A percentile compares a stretch with the other conserved stretches of the same genome.
These are phyloP conservation scores for Fusarium sacchari DNA, from an alignment of 2,329 filamentous ascomycete genomes.

Conservation along the genomic window DNA sequence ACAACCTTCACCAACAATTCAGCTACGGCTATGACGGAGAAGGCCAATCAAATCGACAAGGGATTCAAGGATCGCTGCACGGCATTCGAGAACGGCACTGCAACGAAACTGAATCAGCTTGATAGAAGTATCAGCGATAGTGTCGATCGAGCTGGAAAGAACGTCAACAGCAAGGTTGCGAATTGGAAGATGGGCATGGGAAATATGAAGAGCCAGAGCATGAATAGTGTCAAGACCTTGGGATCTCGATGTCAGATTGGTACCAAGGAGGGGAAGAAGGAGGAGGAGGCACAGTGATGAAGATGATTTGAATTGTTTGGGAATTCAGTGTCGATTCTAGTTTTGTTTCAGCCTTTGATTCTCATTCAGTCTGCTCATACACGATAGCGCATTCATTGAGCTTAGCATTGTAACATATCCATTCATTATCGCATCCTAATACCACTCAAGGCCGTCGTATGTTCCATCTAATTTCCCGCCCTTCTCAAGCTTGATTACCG, in stretches of 20 bases:
- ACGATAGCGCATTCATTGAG: background rate
- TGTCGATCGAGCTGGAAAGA: conserved; percentile 8
- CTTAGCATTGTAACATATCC: background rate
- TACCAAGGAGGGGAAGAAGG: background rate
- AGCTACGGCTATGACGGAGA: conserved; percentile 8
- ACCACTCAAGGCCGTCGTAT: conserved; percentile 21
- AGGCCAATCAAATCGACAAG: conserved; percentile 6
- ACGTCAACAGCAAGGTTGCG: background rate
- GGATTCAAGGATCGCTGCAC: conserved; percentile 1
- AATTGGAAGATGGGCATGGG: conserved; percentile 2
- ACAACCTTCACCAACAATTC: conserved; percentile 11
- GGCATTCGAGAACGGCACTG: conserved; percentile 12
- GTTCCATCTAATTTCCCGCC: conserved; percentile 11
- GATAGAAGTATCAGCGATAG: conserved; percentile 11
- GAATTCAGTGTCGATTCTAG: background rate
- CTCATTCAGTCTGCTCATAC: accelerated
- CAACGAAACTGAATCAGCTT: background rate
- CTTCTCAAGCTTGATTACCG: conserved; percentile 5
- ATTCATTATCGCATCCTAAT: background rate
- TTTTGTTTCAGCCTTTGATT: background rate
- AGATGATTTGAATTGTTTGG: accelerated
- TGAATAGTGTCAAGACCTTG: conserved; percentile 2
- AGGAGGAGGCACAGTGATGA: background rate
- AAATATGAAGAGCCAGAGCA: conserved; percentile 11
- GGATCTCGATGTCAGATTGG: background rate